Conservation (phyloP, 2,329 filamentous ascomycete species). For the Hypoxylon sp. region DNA sequence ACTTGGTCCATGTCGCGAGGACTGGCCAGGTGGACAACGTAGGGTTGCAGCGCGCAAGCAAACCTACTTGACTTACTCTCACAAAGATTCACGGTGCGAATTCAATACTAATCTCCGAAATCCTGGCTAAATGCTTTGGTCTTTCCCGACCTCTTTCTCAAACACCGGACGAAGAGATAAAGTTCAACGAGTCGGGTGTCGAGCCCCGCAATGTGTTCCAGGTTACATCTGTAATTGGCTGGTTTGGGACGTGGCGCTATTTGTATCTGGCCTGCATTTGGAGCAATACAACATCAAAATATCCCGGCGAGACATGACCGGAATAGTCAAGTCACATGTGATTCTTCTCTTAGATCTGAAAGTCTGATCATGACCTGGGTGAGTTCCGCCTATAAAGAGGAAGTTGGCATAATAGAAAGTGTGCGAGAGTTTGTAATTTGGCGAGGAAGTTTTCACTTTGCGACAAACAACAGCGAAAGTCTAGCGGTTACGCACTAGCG, state of each 20-base stretch:
- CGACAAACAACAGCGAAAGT: too few relatives aligned
- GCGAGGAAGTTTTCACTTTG: too few relatives aligned
- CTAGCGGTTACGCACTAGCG: too few relatives aligned
- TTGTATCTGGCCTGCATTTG: constrained; percentile 3
- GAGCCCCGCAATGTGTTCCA: constrained; percentile 41
- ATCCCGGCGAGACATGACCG: constrained; percentile 15
- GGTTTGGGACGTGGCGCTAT: background rate
- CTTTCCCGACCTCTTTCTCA: constrained; percentile 8
- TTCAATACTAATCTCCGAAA: constrained; percentile 6
- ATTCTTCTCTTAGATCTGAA: background rate
- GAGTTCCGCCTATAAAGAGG: background rate
- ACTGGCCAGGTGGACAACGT: constrained; percentile 2
- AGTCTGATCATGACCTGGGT: background rate
- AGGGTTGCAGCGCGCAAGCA: constrained; percentile 36
- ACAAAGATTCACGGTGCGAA: constrained; percentile 9
- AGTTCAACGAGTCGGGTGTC: constrained; percentile 38
- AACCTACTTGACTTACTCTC: constrained; percentile 21
- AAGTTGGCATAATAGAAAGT: background rate
- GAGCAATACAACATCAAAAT: constrained; percentile 17
- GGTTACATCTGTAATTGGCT: constrained; percentile 34
- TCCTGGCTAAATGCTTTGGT: constrained; percentile 2
- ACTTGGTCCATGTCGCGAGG: constrained; percentile 47
- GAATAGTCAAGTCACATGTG: constrained; percentile 11
- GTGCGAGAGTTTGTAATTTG: background rate
- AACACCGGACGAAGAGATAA: constrained; percentile 16